phyloP scores from a whole-genome alignment of 768 basidiomycete species.

The Russula vinacea region DNA sequence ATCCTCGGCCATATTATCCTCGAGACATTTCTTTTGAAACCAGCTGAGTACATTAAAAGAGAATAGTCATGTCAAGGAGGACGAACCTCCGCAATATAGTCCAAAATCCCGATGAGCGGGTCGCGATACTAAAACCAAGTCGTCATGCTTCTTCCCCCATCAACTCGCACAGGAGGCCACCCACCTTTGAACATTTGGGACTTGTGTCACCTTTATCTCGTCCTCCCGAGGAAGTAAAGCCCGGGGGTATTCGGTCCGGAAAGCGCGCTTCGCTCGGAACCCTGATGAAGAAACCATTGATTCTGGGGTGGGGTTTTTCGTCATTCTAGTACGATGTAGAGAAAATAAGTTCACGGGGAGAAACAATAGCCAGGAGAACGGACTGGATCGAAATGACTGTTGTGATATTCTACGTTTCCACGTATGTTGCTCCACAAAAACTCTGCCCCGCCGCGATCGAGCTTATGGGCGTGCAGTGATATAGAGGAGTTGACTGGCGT shows the following conservation, averaged over 20 bases:
- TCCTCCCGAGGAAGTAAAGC: no score
- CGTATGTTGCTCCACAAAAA: background rate
- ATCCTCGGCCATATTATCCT: background rate
- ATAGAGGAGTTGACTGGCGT: background rate
- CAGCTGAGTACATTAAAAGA: background rate
- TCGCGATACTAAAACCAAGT: conserved; percentile 4
- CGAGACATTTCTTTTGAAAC: conserved; percentile 5
- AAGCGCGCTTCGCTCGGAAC: conserved; percentile 17
- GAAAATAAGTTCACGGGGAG: background rate
- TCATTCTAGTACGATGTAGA: background rate
- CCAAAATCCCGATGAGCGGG: conserved; percentile 18
- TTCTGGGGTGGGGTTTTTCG: background rate
- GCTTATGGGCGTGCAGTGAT: background rate
- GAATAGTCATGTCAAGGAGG: background rate
- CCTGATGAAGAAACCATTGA: conserved; percentile 19
- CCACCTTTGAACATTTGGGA: background rate
- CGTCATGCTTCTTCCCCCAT: background rate
- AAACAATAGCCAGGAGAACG: background rate
- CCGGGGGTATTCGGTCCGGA: background rate
- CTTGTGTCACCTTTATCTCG: no score
- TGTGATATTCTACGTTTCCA: background rate
- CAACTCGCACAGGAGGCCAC: background rate
- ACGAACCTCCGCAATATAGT: conserved; percentile 21
- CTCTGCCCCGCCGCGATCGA: background rate
- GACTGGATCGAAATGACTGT: background rate